Evolutionary conservation across 495 filamentous ascomycete genomes (phyloP), one percentile per base, ranked within the genome.

Genomic region (Penicillium pulvis): DNA sequence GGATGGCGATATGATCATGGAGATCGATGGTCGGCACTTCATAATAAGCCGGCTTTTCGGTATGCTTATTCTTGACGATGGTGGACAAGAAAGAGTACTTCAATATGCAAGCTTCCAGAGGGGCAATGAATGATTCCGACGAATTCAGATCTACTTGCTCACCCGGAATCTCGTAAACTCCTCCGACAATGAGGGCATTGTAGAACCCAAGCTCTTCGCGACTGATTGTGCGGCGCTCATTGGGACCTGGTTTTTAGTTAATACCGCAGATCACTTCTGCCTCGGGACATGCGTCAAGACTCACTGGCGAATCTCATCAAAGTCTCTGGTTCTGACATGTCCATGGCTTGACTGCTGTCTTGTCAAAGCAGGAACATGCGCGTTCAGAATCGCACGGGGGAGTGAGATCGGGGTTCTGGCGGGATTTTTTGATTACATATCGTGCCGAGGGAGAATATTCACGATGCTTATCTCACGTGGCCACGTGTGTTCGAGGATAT

Each of bases 171-270:
- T 70, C 64, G 43, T 70, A 67, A n/a, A 70, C 26, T 33, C 56
- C 64, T 43, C 43, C 66, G 36, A 69, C 56, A 17, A 62, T 35
- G 12, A 69, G 60, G 6, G 66, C 63, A 24, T 66, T 61, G 56
- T 69, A 69, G 44, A 58, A 69, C 3, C 66, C 63, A 24, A 66
- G 28, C 23, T 64, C 58, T 54, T 69, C 66, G 23, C 66, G 66
- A 44, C 58, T 64, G n/a, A 69, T 69, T 10, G 66, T 66, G 36
- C 66, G 66, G 24, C 56, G 56, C 24, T 69, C 66, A 62, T 69
- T 69, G 45, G 66, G 66, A 36, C 63, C 66, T 69, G 30, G 6
- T 17, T 33, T 52, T 26, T 12, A n/a, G 39, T 62, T 41, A 62
- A 33, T 19, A 49, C 23, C 7, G 19, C 24, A 11, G 44, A 24